Conservation (phyloP, 176 grass and related monocot genomes). For the Dendrocalamus sinicus region DNA sequence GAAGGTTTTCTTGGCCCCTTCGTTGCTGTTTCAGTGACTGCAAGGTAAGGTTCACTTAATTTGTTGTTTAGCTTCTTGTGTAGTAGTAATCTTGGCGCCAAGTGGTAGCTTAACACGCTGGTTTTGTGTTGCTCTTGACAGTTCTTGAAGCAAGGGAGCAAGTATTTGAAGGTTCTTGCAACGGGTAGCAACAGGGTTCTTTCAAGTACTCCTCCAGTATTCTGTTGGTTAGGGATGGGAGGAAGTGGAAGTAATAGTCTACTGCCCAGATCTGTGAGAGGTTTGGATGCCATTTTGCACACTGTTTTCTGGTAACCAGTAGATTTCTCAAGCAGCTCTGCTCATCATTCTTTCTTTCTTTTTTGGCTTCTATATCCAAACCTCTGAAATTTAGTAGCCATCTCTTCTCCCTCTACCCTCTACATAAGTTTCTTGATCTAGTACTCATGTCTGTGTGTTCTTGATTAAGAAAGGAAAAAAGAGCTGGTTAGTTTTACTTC, state of each 20-base stretch:
- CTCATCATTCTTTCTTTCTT: neutral
- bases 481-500: neutral
- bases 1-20: neutral
- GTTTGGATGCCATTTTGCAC: constrained; percentile 2
- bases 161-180: constrained; percentile 30
- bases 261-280: neutral
- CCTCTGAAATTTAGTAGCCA: neutral
- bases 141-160: constrained; percentile 4
- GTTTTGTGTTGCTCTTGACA: neutral
- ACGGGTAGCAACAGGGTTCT: constrained; percentile 14
- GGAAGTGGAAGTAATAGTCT: neutral
- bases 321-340: constrained; percentile 39
- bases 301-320: constrained; percentile 7
- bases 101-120: neutral
- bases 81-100: neutral
- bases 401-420: neutral
- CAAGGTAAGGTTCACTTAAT: constrained; percentile 36
- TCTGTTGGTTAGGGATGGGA: constrained; percentile 16
- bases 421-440: neutral
- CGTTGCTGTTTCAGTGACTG: neutral
- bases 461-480: neutral
- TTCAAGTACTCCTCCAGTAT: neutral
- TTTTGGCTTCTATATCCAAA: constrained; percentile 3
- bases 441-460: neutral
- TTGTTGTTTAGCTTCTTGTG: neutral